Evolutionary conservation across 2,329 filamentous ascomycete genomes (phyloP).

Genomic region (Trichoderma polysporum): DNA sequence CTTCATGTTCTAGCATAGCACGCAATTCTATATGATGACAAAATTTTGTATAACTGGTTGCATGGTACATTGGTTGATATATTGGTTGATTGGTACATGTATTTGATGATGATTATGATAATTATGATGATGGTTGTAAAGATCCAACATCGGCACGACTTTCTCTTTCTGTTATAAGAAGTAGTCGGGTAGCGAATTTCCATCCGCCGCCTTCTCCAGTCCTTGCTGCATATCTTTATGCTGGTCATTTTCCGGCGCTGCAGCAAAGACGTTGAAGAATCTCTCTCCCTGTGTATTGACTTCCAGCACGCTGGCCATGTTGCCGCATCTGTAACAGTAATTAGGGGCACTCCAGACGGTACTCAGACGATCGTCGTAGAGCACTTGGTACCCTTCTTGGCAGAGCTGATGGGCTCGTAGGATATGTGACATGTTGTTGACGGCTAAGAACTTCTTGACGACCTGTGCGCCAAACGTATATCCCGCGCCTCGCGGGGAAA

Average conservation of each 20-base stretch:
- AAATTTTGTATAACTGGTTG: background rate
- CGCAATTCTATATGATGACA: slow-evolving; percentile 17
- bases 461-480: slow-evolving; percentile 98
- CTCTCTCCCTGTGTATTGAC: slow-evolving; percentile 90
- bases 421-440: slow-evolving; percentile 98
- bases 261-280: slow-evolving; percentile 97
- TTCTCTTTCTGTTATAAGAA: slow-evolving; percentile 54
- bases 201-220: slow-evolving; percentile 67
- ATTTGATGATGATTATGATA: background rate
- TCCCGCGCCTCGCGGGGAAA: slow-evolving; percentile 88
- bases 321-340: slow-evolving; percentile 93
- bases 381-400: slow-evolving; percentile 94
- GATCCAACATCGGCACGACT: background rate
- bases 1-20: slow-evolving; percentile 10
- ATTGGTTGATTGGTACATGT: slow-evolving; percentile 5
- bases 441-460: slow-evolving; percentile 95
- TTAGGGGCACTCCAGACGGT: slow-evolving; percentile 99
- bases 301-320: slow-evolving; percentile 94
- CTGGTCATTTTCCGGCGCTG: slow-evolving; percentile 90
- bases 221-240: slow-evolving; percentile 82
- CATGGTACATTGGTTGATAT: background rate
- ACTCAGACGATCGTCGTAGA: slow-evolving; percentile 91
- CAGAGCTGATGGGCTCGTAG: slow-evolving; percentile 97
- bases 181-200: slow-evolving; percentile 65
- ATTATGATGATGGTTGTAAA: background rate